Conservation (phyloP, 73 alveolate species). For the Paramecium biaurelia region DNA sequence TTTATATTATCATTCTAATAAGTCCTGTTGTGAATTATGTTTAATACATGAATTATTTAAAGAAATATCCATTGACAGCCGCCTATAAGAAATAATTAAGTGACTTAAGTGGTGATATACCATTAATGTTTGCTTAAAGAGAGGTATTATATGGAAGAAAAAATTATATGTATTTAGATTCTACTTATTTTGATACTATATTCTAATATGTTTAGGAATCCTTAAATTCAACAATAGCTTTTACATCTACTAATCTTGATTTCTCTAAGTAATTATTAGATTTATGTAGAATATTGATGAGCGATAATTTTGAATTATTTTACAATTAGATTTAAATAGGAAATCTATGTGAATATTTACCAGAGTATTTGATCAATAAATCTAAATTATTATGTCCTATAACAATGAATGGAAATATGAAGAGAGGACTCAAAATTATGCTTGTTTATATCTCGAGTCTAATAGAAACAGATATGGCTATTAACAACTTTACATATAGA, state of each 20-base stretch:
- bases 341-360: neutral
- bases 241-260: neutral
- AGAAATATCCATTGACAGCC: neutral
- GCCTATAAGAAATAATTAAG: neutral
- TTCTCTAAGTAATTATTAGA: neutral
- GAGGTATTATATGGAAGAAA: neutral
- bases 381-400: neutral
- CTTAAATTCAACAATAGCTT: neutral
- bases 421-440: neutral
- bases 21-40: neutral
- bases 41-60: neutral
- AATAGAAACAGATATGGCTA: neutral
- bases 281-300: neutral
- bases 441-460: neutral
- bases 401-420: neutral
- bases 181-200: neutral
- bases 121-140: neutral
- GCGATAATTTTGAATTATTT: neutral
- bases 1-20: neutral
- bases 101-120: neutral
- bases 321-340: neutral
- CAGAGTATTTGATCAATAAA: neutral
- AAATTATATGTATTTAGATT: neutral
- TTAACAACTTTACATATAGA: neutral
- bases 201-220: neutral